A percentile compares a stretch with the other conserved stretches of the same genome.
These are phyloP conservation scores for Tympanopsis confertula DNA, from an alignment of 2,329 filamentous ascomycete species.

Conservation along the genomic window DNA sequence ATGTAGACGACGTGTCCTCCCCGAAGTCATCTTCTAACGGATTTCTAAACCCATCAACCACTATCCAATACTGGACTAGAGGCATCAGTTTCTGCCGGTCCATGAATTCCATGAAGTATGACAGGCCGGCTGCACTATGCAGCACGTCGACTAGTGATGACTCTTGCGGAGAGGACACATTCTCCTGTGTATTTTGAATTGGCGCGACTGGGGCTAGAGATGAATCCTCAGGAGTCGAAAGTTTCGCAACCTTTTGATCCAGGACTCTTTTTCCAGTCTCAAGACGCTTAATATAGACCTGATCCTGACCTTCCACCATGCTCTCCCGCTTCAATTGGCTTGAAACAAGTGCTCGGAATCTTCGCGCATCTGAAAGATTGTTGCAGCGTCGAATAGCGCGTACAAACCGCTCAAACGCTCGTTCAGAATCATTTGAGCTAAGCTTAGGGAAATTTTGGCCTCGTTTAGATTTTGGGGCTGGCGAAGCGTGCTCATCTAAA, in stretches of 20 bases:
- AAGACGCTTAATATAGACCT: constrained; percentile 73
- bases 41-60: constrained; percentile 91
- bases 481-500: constrained; percentile 83
- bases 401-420: constrained; percentile 89
- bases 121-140: constrained; percentile 77
- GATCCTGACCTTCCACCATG: constrained; percentile 67
- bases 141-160: constrained; percentile 75
- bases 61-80: constrained; percentile 94
- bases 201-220: too few relatives aligned
- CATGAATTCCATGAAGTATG: constrained; percentile 99
- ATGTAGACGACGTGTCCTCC: constrained; percentile 54
- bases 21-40: constrained; percentile 73
- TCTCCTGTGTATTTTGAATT: too few relatives aligned
- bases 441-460: constrained; percentile 68
- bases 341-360: constrained; percentile 82
- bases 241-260: constrained; percentile 63
- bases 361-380: constrained; percentile 82
- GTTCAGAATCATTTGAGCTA: constrained; percentile 71
- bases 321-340: constrained; percentile 84
- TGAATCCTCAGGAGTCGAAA: background rate
- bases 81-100: constrained; percentile 79
- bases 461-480: constrained; percentile 55
- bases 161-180: constrained; percentile 35
- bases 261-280: constrained; percentile 85
- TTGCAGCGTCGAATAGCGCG: constrained; percentile 77